phyloP scores from a whole-genome alignment of 345 rosid species.

The thale cress (Arabidopsis thaliana) region TAIR10.1 NC_003076.8:8636001-8636500 shows the following conservation, averaged over 20 bases:
- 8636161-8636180: constrained; percentile 97
- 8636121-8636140: constrained; percentile 98
- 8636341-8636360: constrained; percentile 75
- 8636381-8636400: constrained; percentile 14
- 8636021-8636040: constrained; percentile 96
- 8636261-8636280: constrained; percentile 57
- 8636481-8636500: constrained; percentile 79
- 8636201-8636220: constrained; percentile 95
- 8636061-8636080: constrained; percentile 15
- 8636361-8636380: constrained; percentile 16
- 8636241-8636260: constrained; percentile 97
- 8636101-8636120: constrained; percentile 26
- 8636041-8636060: constrained; percentile 46
- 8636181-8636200: constrained; percentile 94
- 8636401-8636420: not conserved
- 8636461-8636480: not conserved
- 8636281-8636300: constrained; percentile 95
- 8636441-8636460: not conserved
- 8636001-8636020: constrained; percentile 99
- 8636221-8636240: constrained; percentile 99
- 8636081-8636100: constrained; percentile 13
- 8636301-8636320: constrained; percentile 92
- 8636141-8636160: constrained; percentile 94
- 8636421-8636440: constrained; percentile 17
- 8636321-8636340: constrained; percentile 96